Conservation (phyloP, 257 asterid genomes). For the Solanum lycopersicoides region DNA sequence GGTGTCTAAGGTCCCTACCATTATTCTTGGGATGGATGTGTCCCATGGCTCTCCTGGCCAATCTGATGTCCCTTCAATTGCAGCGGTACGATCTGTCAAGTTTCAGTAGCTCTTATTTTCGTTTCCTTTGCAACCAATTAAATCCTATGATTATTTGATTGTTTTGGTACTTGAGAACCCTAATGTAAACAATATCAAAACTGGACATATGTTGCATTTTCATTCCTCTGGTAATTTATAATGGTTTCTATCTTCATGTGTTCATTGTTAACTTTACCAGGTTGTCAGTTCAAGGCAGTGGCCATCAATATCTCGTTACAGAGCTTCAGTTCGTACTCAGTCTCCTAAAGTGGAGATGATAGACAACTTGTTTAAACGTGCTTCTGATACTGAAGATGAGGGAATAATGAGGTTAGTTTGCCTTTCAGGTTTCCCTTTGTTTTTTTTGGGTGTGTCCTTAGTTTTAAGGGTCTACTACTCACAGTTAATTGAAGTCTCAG, state of each 20-base stretch:
- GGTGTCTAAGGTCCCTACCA: slow-evolving; percentile 69
- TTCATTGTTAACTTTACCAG: slow-evolving; percentile 13
- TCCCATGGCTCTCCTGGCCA: slow-evolving; percentile 98
- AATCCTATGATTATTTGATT: not conserved
- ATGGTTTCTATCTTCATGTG: not conserved
- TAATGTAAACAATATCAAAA: not conserved
- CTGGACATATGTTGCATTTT: not conserved
- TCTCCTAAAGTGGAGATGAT: slow-evolving; percentile 89
- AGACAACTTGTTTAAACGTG: slow-evolving; percentile 57
- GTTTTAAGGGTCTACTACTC: too few species aligned
- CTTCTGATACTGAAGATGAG: slow-evolving; percentile 68
- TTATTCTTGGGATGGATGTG: slow-evolving; percentile 91
- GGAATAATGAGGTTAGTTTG: slow-evolving; percentile 63
- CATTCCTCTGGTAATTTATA: not conserved
- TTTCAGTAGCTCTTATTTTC: not conserved
- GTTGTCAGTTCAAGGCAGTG: slow-evolving; percentile 96
- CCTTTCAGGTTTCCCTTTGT: not conserved
- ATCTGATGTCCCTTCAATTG: slow-evolving; percentile 89
- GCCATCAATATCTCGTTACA: slow-evolving; percentile 76
- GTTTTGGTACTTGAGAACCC: not conserved
- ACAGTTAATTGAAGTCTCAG: not conserved
- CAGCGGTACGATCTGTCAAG: slow-evolving; percentile 47
- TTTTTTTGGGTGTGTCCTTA: not conserved
- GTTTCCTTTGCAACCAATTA: not conserved
- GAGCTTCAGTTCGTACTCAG: slow-evolving; percentile 91